phyloP scores from a whole-genome alignment of 768 basidiomycete species.

The Lactarius indigo region DNA sequence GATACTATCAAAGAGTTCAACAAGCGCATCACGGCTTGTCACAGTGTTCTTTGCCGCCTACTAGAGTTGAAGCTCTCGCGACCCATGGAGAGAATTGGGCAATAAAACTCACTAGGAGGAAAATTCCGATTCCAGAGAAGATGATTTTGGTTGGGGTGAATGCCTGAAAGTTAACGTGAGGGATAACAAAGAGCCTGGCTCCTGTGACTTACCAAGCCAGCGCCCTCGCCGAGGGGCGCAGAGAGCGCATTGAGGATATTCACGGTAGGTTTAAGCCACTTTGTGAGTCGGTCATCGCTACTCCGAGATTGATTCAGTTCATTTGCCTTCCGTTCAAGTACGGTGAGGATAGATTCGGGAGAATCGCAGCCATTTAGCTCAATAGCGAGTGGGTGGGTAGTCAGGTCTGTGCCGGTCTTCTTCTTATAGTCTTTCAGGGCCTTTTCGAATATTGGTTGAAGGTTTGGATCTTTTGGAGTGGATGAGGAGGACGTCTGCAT shows the following conservation, averaged over 20 bases:
- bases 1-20: neutral
- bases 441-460: no score
- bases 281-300: neutral
- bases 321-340: no score
- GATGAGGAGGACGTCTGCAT: no score
- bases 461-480: no score
- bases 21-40: neutral
- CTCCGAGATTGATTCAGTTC: neutral
- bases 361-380: no score
- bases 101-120: neutral
- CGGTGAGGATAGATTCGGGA: no score
- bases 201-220: neutral
- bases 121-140: neutral
- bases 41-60: neutral
- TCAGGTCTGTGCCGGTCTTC: no score
- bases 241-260: neutral
- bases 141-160: neutral
- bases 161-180: neutral
- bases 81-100: neutral
- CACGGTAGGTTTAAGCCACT: neutral
- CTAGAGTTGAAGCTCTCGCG: neutral
- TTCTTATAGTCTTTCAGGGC: no score
- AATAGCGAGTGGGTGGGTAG: no score
- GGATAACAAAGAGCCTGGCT: neutral
- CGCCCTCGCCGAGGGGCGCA: neutral